These are phyloP conservation scores for Acacia confusa DNA, from an alignment of 306 rosid species.

Conservation along the genomic window DNA sequence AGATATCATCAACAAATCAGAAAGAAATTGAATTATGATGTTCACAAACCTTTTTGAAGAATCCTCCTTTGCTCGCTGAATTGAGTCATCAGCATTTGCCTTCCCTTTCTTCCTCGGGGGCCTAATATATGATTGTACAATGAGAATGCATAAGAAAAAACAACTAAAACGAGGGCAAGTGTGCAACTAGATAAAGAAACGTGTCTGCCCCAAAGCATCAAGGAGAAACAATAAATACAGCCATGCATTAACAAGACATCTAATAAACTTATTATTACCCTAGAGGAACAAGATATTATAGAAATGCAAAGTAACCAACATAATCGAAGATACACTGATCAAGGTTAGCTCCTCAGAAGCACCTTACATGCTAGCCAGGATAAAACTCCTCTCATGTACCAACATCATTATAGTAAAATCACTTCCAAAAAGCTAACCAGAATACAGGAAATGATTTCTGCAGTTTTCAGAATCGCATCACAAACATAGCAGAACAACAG, in stretches of 20 bases:
- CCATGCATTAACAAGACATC: background rate
- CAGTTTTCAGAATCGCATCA: background rate
- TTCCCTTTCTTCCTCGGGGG: constrained; percentile 70
- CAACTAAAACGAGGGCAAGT: background rate
- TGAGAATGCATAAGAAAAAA: background rate
- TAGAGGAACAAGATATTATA: background rate
- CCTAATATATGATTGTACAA: constrained; percentile 42
- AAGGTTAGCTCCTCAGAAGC: background rate
- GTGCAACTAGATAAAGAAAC: constrained; percentile 9
- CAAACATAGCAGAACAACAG: background rate
- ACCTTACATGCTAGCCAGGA: no score
- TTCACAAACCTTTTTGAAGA: constrained; percentile 60
- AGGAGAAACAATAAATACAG: background rate
- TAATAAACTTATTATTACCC: background rate
- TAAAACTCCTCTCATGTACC: no score
- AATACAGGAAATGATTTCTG: background rate
- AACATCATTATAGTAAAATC: no score
- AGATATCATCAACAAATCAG: constrained; percentile 27
- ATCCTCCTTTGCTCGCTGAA: constrained; percentile 55
- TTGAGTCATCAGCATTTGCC: constrained; percentile 40
- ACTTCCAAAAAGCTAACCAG: no score
- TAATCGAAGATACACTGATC: background rate
- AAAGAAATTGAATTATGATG: constrained; percentile 2
- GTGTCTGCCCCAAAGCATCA: background rate
- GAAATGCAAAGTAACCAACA: background rate